phyloP scores from a whole-genome alignment of 2,329 filamentous ascomycete species.

The Claviceps citrina region DNA sequence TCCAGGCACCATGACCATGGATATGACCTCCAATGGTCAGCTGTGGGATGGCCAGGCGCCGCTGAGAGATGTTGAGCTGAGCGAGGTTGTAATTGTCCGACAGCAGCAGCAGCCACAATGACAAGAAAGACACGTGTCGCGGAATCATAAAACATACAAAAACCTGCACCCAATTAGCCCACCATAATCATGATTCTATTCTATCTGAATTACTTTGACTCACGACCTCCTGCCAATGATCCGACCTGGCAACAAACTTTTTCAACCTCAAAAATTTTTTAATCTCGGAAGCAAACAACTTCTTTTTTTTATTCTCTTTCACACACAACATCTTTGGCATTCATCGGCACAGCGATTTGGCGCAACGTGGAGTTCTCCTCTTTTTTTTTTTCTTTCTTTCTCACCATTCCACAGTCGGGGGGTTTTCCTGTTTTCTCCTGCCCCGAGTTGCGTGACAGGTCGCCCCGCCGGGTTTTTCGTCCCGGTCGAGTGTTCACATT shows the following conservation, averaged over 20 bases:
- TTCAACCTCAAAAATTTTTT: constrained; percentile 12
- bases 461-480: background rate
- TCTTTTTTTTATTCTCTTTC: constrained; percentile 10
- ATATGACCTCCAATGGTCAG: constrained; percentile 22
- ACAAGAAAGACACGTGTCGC: background rate
- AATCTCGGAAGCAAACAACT: constrained; percentile 14
- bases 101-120: constrained; percentile 11
- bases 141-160: no score
- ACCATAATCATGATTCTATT: constrained; percentile 5
- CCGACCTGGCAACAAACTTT: constrained; percentile 9
- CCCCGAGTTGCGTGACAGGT: no score
- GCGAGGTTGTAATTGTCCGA: constrained; percentile 29
- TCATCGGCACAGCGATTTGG: constrained; percentile 26
- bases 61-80: constrained; percentile 28
- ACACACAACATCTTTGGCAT: constrained; percentile 24
- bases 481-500: constrained; percentile 1
- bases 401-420: no score
- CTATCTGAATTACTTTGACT: background rate
- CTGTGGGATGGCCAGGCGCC: constrained; percentile 23
- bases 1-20: constrained; percentile 20
- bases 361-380: constrained; percentile 19
- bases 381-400: background rate
- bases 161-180: background rate
- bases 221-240: constrained; percentile 13
- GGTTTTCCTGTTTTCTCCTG: background rate